These are phyloP conservation scores for Colletotrichum sp. DNA, from an alignment of 2,329 filamentous ascomycete genomes.

Conservation along the genomic window DNA sequence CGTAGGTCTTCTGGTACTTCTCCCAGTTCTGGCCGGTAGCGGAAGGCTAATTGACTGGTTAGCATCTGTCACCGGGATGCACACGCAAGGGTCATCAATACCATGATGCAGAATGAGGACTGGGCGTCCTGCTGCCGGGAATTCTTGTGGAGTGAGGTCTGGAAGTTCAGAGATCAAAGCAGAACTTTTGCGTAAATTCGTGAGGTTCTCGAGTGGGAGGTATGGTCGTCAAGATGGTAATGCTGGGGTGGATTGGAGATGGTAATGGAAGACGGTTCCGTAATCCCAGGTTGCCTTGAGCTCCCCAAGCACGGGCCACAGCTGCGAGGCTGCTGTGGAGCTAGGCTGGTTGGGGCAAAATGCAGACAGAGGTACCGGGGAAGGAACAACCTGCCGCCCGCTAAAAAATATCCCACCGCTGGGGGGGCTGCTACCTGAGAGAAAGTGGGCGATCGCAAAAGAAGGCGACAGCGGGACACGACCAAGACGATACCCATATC, in stretches of 20 bases:
- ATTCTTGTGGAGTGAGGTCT: not conserved
- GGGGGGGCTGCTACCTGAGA: slow-evolving; percentile 21
- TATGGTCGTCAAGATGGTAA: slow-evolving; percentile 5
- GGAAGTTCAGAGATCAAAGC: not conserved
- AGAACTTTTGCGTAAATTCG: not conserved
- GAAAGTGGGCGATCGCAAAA: slow-evolving; percentile 24
- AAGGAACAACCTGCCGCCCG: slow-evolving; percentile 24
- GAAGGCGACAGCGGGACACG: slow-evolving; percentile 24
- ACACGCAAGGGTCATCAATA: slow-evolving; percentile 29
- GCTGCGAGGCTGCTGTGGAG: slow-evolving; percentile 24
- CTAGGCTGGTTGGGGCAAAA: slow-evolving; percentile 14
- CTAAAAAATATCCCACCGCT: slow-evolving; percentile 26
- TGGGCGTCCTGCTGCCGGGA: slow-evolving; percentile 22
- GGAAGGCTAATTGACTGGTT: slow-evolving; percentile 73
- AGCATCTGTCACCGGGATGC: slow-evolving; percentile 26
- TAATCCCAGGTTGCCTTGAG: slow-evolving; percentile 30
- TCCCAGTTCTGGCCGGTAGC: slow-evolving; percentile 96
- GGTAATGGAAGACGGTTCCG: slow-evolving; percentile 26
- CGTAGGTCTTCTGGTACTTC: slow-evolving; percentile 98
- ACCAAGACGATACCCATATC: slow-evolving; percentile 13
- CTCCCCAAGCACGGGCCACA: slow-evolving; percentile 22
- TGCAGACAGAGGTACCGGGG: slow-evolving; percentile 16
- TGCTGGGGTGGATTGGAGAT: not conserved
- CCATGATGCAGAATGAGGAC: slow-evolving; percentile 45
- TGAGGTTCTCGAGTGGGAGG: not conserved